Conservation (phyloP, 2,329 filamentous ascomycete genomes). For the Pestalotiopsis sp. region DNA sequence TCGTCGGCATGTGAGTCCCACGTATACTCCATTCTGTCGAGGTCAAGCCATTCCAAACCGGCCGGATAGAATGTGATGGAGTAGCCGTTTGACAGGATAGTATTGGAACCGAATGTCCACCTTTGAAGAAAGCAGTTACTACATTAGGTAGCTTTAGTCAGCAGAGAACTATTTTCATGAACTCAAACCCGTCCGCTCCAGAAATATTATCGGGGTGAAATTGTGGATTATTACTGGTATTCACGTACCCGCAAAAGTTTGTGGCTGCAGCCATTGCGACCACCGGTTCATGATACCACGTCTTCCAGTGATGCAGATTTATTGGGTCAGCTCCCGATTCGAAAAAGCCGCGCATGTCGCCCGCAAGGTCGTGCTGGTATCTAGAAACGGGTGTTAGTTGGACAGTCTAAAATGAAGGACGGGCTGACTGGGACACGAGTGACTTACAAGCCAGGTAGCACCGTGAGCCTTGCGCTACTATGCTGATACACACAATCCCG, state of each 20-base stretch:
- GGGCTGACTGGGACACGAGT: neutral
- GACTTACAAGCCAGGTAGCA: slow-evolving; percentile 52
- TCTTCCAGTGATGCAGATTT: slow-evolving; percentile 66
- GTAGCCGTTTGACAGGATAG: slow-evolving; percentile 60
- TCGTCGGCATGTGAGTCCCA: slow-evolving; percentile 26
- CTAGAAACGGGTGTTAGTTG: neutral
- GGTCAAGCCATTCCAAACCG: slow-evolving; percentile 41
- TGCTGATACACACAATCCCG: slow-evolving; percentile 59
- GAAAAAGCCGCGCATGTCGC: slow-evolving; percentile 61
- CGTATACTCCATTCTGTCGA: slow-evolving; percentile 55
- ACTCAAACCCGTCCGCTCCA: neutral
- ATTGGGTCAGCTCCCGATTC: slow-evolving; percentile 56
- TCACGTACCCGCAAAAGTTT: slow-evolving; percentile 50
- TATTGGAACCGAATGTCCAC: slow-evolving; percentile 49
- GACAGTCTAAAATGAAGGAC: neutral
- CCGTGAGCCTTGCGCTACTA: slow-evolving; percentile 54
- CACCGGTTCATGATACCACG: slow-evolving; percentile 46
- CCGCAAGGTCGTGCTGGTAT: slow-evolving; percentile 56
- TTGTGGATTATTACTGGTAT: neutral
- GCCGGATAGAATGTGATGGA: slow-evolving; percentile 53
- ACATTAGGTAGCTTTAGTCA: neutral
- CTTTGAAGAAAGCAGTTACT: slow-evolving; percentile 58
- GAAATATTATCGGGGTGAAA: neutral
- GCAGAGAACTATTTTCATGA: neutral
- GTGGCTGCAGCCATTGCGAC: slow-evolving; percentile 51